Base-by-base conservation (phyloP, 176 grass and related monocot species). In the Eragrostis nindensis region DNA sequence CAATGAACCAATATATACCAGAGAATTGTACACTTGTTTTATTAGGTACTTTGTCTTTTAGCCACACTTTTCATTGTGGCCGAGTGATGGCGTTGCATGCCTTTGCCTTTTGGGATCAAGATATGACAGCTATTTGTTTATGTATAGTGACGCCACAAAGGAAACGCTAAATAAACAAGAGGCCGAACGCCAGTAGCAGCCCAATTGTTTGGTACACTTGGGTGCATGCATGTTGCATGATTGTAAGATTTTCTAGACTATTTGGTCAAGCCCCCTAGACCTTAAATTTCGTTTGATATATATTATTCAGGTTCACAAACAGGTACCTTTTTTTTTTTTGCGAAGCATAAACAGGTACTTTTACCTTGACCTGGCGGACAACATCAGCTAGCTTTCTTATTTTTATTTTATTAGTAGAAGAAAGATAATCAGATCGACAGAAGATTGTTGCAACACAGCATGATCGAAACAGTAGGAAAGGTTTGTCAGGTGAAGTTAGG, bases 41-140 rank as follows among this genome's bases (percentile, higher is more conserved):
- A 60, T 49, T 21, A 79, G 54, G 56, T 78, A 44, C 26, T 74
- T 80, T 39, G 21, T 29, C 60, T 36, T 13, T n/a, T 66, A 21
- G 45, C 76, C 39, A 48, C 24, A 11, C 42, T 21, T 75, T 70
- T 46, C 62, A 41, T 29, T 57, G 39, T 73, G 55, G 71, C 70
- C 17, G 62, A 26, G 82, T 17, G 62, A 68, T 60, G 80, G 11
- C 47, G 5, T 30, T 36, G 52, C 77, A n/a, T n/a, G n/a, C 77
- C 24, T 29, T 1, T 18, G 39, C 15, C 55, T 89, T 77, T 61
- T 26, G 8, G 48, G 66, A 38, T 38, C 73, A 72, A 60, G 87
- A 89, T 86, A 81, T 73, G 78, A 85, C 30, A 82, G 74, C 66
- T 53, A 78, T 66, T 60, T 67, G 72, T 21, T 71, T 70, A 71